A percentile compares a stretch with the other conserved stretches of the same genome.
phyloP scores from a whole-genome alignment of 177 flowering plant species.

The Viscum album region DNA sequence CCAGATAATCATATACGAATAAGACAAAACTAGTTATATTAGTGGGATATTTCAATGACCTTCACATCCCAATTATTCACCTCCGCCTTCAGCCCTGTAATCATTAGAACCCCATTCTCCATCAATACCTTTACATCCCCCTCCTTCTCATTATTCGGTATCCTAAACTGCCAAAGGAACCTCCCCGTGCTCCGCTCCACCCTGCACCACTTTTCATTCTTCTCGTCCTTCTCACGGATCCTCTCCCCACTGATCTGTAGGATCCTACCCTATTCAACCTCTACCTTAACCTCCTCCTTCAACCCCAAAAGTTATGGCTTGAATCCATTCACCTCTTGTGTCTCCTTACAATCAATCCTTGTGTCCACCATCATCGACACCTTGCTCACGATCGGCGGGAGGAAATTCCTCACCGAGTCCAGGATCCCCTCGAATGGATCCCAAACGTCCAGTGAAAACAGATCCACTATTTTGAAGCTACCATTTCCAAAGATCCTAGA shows the following conservation, averaged over 20 bases:
- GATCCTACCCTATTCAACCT: neutral
- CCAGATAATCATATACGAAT: too few relatives aligned
- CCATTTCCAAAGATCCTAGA: slow-evolving; percentile 20
- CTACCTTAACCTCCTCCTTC: slow-evolving; percentile 10
- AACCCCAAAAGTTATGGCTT: neutral
- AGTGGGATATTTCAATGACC: slow-evolving; percentile 1
- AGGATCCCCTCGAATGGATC: neutral
- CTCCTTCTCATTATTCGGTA: neutral
- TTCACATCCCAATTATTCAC: neutral
- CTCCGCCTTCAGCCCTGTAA: neutral
- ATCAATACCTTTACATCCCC: neutral
- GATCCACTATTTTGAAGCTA: slow-evolving; percentile 26
- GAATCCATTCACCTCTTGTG: neutral
- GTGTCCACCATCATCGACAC: neutral
- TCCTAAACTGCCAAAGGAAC: neutral
- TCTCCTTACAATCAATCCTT: slow-evolving; percentile 5
- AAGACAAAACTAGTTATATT: too few relatives aligned
- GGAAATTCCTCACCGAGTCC: neutral
- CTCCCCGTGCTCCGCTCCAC: slow-evolving; percentile 2
- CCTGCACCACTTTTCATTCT: slow-evolving; percentile 3
- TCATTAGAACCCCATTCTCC: slow-evolving; percentile 1
- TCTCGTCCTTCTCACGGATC: slow-evolving; percentile 2
- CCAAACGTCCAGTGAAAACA: slow-evolving; percentile 23
- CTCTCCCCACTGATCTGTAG: slow-evolving; percentile 7
- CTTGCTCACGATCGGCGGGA: neutral